Evolutionary conservation across 2,329 filamentous ascomycete species (phyloP), one percentile per base, ranked within the genome.

Genomic region (Alternaria sp.): DNA sequence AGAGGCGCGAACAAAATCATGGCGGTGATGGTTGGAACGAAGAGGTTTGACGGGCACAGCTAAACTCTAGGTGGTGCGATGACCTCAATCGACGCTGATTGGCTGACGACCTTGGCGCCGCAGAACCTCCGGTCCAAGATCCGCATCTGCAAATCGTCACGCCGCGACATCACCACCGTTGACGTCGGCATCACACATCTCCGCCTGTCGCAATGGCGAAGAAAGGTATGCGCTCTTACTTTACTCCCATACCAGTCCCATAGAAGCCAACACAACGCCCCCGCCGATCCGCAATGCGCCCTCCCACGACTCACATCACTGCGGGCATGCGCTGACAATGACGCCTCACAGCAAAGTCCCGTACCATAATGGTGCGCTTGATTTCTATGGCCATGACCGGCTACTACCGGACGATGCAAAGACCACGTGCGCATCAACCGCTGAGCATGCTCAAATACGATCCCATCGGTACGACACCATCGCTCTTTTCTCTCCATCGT

Each of bases 401-500:
- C 77, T 99, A 93, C 87, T 99, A 95, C 86, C 94, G 95, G 82
- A 96, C 93, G 57, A 89, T 97, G 81, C 87, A 91, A 72, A 90
- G 96, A 62, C 94, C 93, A 12, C 90, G 96, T 72, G 87, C 88
- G 28, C 87, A 93, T 67, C 86, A 91, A 47, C 94, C 96, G 60
- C 88, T 99, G 83, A 96, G 93, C 84, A 96, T 99, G 93, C 85
- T 99, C 74, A 99, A 99, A 86, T 99, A 99, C 83, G 96, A 99
- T 79, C 96, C 96, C 45, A 94, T 99, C 69, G 91, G 93, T 97
- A 89, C 70, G 87, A 80, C 13, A 43, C 46, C 61, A 17, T 25
- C 11, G 19, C 11, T 8, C 50, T 15, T 17, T 30, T 10, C 26
- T 28, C n/a, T n/a, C n/a, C n/a, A n/a, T n/a, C n/a, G n/a, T n/a